phyloP scores from a whole-genome alignment of 2,329 filamentous ascomycete genomes.

The Claviceps sp. region DNA sequence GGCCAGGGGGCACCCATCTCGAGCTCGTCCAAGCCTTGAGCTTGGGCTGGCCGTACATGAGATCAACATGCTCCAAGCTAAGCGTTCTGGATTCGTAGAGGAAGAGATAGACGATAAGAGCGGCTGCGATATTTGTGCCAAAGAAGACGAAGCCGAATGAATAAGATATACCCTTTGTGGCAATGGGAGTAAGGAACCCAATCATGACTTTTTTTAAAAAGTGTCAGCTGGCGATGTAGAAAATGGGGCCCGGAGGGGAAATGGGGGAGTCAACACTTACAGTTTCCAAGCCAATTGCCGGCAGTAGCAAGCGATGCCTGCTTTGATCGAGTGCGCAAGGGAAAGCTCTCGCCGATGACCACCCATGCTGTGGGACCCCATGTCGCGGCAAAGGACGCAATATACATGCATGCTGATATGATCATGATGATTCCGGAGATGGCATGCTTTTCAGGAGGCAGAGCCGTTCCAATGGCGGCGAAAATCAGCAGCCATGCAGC shows the following conservation, averaged over 20 bases:
- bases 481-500: constrained; percentile 52
- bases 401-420: constrained; percentile 61
- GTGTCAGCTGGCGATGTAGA: too few species aligned
- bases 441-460: constrained; percentile 27
- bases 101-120: constrained; percentile 53
- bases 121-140: constrained; percentile 44
- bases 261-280: constrained; percentile 12
- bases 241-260: too few species aligned
- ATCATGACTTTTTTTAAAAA: constrained; percentile 34
- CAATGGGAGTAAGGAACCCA: constrained; percentile 56
- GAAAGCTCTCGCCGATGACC: constrained; percentile 53
- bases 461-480: constrained; percentile 39
- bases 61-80: constrained; percentile 58
- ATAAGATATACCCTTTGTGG: constrained; percentile 46
- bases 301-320: constrained; percentile 41
- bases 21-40: constrained; percentile 49
- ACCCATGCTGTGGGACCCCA: constrained; percentile 62
- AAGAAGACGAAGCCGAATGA: constrained; percentile 54
- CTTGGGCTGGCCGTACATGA: constrained; percentile 48
- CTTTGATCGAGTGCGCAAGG: constrained; percentile 40
- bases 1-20: constrained; percentile 37
- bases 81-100: constrained; percentile 52
- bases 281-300: constrained; percentile 48
- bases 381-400: constrained; percentile 54
- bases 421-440: constrained; percentile 54